Evolutionary conservation across 78 protist species (phyloP).

Genomic region (Anaeramoeba ignava): DNA sequence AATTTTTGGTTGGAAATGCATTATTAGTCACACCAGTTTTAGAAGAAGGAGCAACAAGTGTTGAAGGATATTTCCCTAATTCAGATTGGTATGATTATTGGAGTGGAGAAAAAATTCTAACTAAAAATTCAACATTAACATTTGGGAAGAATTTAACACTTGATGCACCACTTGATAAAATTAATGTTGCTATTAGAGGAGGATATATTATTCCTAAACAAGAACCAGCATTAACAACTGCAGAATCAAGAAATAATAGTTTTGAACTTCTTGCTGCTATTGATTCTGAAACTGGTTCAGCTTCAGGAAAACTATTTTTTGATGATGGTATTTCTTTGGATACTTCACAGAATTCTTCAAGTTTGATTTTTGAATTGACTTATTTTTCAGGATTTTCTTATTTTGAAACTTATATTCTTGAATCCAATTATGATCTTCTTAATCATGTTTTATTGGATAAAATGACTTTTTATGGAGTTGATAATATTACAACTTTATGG

Average conservation of each 20-base stretch:
- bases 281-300: neutral
- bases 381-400: no score
- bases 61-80: conserved; percentile 8
- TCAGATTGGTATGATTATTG: neutral
- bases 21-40: conserved; percentile 55
- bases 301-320: neutral
- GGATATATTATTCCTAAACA: neutral
- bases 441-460: no score
- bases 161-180: neutral
- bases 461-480: no score
- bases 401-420: no score
- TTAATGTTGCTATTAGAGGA: neutral
- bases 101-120: neutral
- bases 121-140: neutral
- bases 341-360: neutral
- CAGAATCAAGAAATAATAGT: neutral
- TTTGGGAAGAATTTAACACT: neutral
- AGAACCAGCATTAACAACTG: neutral
- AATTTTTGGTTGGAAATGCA: conserved; percentile 44
- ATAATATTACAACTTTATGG: no score
- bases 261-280: neutral
- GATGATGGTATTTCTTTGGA: neutral
- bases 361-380: no score
- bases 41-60: neutral
- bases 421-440: no score